Conservation (phyloP, 108 stramenopile genomes). For the Pseudonitzschia delicatissima region DNA sequence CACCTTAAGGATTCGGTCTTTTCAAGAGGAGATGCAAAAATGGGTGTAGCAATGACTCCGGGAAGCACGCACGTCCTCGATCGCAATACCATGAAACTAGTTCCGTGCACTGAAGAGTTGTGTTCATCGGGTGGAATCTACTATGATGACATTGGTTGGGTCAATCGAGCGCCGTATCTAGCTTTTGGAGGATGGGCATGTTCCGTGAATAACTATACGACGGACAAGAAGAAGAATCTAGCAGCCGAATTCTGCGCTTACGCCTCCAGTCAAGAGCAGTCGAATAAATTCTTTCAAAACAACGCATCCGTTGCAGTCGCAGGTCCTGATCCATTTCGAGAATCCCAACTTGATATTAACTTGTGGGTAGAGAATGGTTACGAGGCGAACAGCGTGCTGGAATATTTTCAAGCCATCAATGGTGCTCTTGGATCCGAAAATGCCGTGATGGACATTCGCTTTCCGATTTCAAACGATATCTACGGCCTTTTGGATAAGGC, state of each 20-base stretch:
- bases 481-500: conserved; percentile 14
- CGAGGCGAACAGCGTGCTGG: neutral
- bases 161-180: conserved; percentile 38
- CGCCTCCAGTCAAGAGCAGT: conserved; percentile 13
- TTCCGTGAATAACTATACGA: neutral
- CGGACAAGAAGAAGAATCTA: conserved; percentile 11
- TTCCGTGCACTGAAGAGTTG: conserved; percentile 14
- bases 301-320: conserved; percentile 13
- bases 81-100: conserved; percentile 30
- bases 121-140: conserved; percentile 20
- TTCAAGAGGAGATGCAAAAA: neutral
- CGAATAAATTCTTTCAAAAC: conserved; percentile 14
- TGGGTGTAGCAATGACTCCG: conserved; percentile 34
- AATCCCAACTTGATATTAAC: conserved; percentile 19
- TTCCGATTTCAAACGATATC: conserved; percentile 29
- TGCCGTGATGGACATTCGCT: conserved; percentile 35
- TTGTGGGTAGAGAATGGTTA: conserved; percentile 26
- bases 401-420: conserved; percentile 24
- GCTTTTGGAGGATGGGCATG: conserved; percentile 35
- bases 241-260: conserved; percentile 32
- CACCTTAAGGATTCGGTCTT: conserved; percentile 12
- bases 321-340: conserved; percentile 36
- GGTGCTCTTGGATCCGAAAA: conserved; percentile 21
- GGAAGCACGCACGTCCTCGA: conserved; percentile 29
- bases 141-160: conserved; percentile 20